These are phyloP conservation scores for Chaetomiaceae sp. DNA, from an alignment of 2,329 filamentous ascomycete genomes.

Conservation along the genomic window DNA sequence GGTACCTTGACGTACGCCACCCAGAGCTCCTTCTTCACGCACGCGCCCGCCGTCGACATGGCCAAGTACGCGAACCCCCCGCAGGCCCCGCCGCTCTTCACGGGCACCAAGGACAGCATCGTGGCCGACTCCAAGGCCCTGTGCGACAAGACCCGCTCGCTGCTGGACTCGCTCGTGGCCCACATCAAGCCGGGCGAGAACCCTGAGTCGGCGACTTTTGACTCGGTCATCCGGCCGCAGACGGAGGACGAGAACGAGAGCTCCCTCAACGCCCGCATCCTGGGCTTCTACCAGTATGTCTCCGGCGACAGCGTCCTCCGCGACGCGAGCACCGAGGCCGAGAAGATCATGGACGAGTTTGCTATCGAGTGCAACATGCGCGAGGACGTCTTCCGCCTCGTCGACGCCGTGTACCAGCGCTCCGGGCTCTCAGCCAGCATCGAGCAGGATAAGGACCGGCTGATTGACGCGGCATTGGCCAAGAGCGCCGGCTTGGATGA, in stretches of 20 bases:
- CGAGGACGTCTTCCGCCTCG: constrained; percentile 68
- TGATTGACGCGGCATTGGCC: constrained; percentile 23
- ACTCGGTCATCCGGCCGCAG: constrained; percentile 57
- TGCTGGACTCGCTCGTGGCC: constrained; percentile 62
- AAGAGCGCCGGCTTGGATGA: constrained; percentile 35
- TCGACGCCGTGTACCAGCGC: constrained; percentile 52
- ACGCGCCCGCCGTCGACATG: constrained; percentile 57
- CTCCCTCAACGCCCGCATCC: constrained; percentile 55
- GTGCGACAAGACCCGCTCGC: constrained; percentile 54
- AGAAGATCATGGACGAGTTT: constrained; percentile 71
- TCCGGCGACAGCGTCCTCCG: constrained; percentile 62
- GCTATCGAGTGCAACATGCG: constrained; percentile 73
- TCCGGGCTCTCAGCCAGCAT: constrained; percentile 39
- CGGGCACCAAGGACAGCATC: constrained; percentile 63
- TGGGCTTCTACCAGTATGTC: constrained; percentile 77
- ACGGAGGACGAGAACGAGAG: constrained; percentile 64
- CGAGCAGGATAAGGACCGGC: constrained; percentile 46
- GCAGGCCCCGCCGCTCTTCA: constrained; percentile 72
- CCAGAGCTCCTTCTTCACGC: constrained; percentile 31
- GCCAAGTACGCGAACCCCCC: constrained; percentile 66
- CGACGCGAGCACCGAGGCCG: constrained; percentile 69
- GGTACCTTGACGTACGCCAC: constrained; percentile 28
- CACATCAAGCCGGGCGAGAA: constrained; percentile 48
- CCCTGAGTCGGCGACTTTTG: constrained; percentile 47
- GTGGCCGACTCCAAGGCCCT: constrained; percentile 60